These are phyloP conservation scores for Botrytis galanthina DNA, from an alignment of 2,329 filamentous ascomycete species.

Conservation along the genomic window DNA sequence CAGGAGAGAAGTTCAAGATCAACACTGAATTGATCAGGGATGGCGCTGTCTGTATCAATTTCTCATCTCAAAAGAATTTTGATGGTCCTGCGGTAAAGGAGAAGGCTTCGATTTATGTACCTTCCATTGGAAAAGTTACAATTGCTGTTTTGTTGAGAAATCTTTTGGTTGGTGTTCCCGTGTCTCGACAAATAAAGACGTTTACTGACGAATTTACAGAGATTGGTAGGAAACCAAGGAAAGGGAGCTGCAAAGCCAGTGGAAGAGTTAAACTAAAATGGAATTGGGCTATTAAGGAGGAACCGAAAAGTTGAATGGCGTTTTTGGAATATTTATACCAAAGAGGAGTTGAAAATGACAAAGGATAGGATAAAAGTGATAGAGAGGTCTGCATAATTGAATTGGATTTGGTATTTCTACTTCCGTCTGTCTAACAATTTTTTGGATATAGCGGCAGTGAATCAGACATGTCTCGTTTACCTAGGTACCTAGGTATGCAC, in stretches of 20 bases:
- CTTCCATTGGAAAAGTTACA: constrained; percentile 95
- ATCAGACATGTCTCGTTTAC: not conserved
- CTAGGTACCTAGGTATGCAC: no score
- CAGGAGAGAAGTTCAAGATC: constrained; percentile 84
- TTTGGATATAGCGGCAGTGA: not conserved
- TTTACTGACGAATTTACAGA: not conserved
- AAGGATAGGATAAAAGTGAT: not conserved
- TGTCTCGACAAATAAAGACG: not conserved
- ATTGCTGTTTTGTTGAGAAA: constrained; percentile 90
- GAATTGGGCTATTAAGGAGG: not conserved
- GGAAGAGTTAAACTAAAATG: not conserved
- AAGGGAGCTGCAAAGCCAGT: not conserved
- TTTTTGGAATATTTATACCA: constrained; percentile 12
- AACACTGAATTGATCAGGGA: constrained; percentile 79
- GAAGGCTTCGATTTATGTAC: constrained; percentile 94
- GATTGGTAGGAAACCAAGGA: constrained; percentile 18
- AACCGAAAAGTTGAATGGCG: not conserved
- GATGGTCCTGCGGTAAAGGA: constrained; percentile 81
- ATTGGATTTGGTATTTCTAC: not conserved
- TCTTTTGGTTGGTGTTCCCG: constrained; percentile 52
- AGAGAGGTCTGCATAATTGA: not conserved
- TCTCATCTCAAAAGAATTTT: constrained; percentile 95
- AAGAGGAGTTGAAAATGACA: constrained; percentile 4
- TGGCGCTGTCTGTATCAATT: constrained; percentile 97
- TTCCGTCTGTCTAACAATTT: not conserved